Conservation (phyloP, 495 filamentous ascomycete genomes). For the Immersiella caudata region DNA sequence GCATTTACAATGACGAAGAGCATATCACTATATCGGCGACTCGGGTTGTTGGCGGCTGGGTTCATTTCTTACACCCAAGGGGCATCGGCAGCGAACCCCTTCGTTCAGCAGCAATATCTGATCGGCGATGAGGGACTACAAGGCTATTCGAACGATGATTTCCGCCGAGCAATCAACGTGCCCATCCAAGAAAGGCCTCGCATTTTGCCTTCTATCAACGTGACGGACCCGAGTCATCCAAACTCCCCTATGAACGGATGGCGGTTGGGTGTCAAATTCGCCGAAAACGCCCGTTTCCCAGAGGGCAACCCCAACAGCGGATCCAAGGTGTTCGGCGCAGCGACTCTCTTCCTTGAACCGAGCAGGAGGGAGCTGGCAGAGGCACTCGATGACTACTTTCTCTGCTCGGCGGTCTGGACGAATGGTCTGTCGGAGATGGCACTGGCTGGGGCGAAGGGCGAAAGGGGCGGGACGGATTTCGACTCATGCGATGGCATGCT, state of each 20-base stretch:
- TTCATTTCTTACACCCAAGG: neutral
- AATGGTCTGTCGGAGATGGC: neutral
- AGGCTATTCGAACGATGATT: neutral
- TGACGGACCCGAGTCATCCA: neutral
- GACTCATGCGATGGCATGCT: neutral
- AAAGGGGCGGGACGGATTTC: neutral
- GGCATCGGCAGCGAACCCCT: neutral
- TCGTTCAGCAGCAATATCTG: neutral
- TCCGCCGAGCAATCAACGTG: neutral
- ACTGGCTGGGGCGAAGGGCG: neutral
- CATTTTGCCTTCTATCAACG: no score
- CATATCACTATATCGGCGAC: neutral
- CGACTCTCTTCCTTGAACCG: neutral
- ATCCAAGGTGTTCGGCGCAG: slow-evolving; percentile 5
- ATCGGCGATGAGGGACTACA: neutral
- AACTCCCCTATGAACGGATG: neutral
- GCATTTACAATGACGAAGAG: neutral
- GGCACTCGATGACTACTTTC: neutral
- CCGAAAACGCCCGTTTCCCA: neutral
- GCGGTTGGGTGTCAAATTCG: neutral
- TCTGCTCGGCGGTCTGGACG: slow-evolving; percentile 8
- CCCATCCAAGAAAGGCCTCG: neutral
- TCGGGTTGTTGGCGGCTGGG: neutral
- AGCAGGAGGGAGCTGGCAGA: no score
- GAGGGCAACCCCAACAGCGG: neutral